Evolutionary conservation across 257 asterid species (phyloP).

Genomic region (Plantago major): DNA sequence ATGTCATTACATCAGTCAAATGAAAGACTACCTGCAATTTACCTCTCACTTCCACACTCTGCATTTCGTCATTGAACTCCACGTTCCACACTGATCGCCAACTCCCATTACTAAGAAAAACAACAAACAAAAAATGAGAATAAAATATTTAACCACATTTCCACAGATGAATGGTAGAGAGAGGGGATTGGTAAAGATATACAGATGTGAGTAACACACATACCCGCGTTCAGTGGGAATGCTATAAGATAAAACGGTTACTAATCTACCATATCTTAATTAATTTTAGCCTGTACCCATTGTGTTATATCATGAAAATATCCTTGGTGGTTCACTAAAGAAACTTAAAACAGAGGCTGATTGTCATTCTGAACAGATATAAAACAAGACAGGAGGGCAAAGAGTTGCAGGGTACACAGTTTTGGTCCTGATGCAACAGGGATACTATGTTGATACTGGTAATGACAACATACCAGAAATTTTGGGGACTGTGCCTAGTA

Average conservation of each 20-base stretch:
- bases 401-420: neutral
- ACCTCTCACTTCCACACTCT: conserved; percentile 74
- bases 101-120: conserved; percentile 74
- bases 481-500: conserved; percentile 88
- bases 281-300: conserved; percentile 1
- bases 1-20: conserved; percentile 15
- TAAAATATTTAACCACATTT: conserved; percentile 13
- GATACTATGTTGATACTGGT: conserved; percentile 2
- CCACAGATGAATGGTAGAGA: conserved; percentile 15
- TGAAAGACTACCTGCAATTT: conserved; percentile 57
- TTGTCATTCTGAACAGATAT: neutral
- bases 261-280: neutral
- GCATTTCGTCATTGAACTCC: conserved; percentile 72
- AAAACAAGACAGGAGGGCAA: neutral
- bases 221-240: neutral
- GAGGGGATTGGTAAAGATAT: conserved; percentile 8
- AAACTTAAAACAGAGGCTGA: neutral
- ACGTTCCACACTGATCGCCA: conserved; percentile 85
- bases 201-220: too few species aligned
- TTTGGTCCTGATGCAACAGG: neutral
- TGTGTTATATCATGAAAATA: neutral
- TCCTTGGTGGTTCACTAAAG: neutral
- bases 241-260: neutral
- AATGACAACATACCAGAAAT: conserved; percentile 62
- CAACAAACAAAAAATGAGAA: conserved; percentile 14